Evolutionary conservation across 345 rosid species (phyloP).

Genomic region (Populus pruinosa): DNA sequence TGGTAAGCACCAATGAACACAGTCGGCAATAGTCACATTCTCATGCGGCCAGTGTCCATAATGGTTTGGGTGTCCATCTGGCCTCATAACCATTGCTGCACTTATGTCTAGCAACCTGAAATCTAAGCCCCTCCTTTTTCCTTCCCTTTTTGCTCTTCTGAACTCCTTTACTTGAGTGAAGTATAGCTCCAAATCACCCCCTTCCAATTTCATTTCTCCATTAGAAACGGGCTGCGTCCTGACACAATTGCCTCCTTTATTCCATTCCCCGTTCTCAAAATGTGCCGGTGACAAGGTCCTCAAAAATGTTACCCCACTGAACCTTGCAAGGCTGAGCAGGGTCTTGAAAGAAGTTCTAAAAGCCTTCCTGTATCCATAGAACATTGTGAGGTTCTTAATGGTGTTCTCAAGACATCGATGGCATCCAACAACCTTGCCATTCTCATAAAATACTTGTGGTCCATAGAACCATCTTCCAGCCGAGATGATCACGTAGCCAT

Average conservation of each 20-base stretch:
- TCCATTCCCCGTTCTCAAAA: slow-evolving; percentile 64
- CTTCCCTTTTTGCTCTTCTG: slow-evolving; percentile 32
- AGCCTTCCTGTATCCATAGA: slow-evolving; percentile 54
- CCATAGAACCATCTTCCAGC: slow-evolving; percentile 61
- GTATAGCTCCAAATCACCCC: slow-evolving; percentile 40
- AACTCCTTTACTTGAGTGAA: slow-evolving; percentile 41
- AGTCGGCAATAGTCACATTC: slow-evolving; percentile 38
- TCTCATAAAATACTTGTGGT: slow-evolving; percentile 31
- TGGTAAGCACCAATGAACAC: slow-evolving; percentile 85
- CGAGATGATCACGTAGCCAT: slow-evolving; percentile 47
- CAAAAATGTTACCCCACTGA: slow-evolving; percentile 37
- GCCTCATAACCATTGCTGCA: slow-evolving; percentile 52
- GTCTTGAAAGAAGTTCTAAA: slow-evolving; percentile 51
- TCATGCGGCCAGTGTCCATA: slow-evolving; percentile 27
- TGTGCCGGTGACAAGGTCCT: slow-evolving; percentile 59
- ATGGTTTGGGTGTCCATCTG: slow-evolving; percentile 55
- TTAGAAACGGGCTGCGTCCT: slow-evolving; percentile 44
- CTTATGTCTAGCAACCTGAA: slow-evolving; percentile 41
- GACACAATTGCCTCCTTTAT: slow-evolving; percentile 53
- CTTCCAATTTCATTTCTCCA: slow-evolving; percentile 42
- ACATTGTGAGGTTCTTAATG: slow-evolving; percentile 28
- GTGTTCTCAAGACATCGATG: slow-evolving; percentile 30
- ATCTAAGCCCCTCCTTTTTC: slow-evolving; percentile 35
- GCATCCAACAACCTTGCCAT: slow-evolving; percentile 37
- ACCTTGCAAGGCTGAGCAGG: slow-evolving; percentile 28